Conservation (phyloP, 163 green algal species). For the Chloromonas sp. region DNA sequence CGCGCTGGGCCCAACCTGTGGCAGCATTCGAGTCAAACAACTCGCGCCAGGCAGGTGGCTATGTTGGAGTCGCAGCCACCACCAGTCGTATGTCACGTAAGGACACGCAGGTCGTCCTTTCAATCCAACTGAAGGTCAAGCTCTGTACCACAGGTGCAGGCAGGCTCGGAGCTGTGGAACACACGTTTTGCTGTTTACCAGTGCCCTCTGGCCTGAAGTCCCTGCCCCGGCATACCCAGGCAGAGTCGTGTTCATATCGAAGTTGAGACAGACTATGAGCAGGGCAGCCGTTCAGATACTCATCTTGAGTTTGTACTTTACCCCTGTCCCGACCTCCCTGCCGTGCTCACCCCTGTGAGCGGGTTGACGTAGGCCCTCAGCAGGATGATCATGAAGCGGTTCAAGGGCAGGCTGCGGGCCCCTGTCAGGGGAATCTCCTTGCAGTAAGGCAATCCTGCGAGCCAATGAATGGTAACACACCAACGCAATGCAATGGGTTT, state of each 20-base stretch:
- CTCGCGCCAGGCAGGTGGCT: neutral
- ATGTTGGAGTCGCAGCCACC: neutral
- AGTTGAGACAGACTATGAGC: too few species aligned
- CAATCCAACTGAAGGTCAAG: too few species aligned
- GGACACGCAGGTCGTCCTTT: too few species aligned
- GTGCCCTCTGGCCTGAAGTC: too few species aligned
- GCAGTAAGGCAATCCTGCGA: neutral
- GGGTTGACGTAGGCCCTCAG: slow-evolving; percentile 4
- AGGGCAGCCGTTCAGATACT: too few species aligned
- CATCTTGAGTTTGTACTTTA: too few species aligned
- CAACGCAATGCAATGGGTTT: neutral
- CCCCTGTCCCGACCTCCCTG: neutral
- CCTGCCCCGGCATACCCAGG: too few species aligned
- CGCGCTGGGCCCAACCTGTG: neutral
- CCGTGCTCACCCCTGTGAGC: neutral
- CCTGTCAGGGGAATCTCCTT: neutral
- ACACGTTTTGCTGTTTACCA: too few species aligned
- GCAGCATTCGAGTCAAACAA: neutral
- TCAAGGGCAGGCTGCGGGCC: neutral
- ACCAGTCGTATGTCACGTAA: neutral
- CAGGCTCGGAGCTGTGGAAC: too few species aligned
- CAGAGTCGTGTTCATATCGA: too few species aligned
- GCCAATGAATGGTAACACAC: neutral
- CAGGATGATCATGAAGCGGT: neutral
- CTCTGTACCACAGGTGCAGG: too few species aligned